A percentile compares a stretch with the other conserved stretches of the same genome.
phyloP scores from a whole-genome alignment of 352 stramenopile genomes.

The Phytophthora macrochlamydospora region DNA sequence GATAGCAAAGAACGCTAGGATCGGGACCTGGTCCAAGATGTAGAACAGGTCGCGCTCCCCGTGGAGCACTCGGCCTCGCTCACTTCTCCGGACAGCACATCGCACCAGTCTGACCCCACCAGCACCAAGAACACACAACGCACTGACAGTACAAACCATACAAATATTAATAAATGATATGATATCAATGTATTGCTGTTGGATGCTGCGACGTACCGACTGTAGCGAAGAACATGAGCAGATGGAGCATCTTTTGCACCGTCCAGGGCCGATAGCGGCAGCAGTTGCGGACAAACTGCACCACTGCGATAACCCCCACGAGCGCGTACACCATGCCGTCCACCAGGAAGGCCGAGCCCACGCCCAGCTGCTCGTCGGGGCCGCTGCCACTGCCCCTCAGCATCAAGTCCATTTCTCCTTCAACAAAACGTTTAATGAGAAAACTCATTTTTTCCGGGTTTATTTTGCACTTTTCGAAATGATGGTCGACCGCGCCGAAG shows the following conservation, averaged over 20 bases:
- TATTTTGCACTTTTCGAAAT: conserved; percentile 11
- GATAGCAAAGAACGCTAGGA: conserved; percentile 81
- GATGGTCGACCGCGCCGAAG: conserved; percentile 19
- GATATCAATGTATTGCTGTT: no score
- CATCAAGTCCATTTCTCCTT: conserved; percentile 14
- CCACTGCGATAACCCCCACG: conserved; percentile 54
- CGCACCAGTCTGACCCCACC: conserved; percentile 83
- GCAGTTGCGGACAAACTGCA: conserved; percentile 86
- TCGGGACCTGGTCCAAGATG: conserved; percentile 82
- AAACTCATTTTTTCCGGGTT: not conserved
- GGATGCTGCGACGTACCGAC: conserved; percentile 38
- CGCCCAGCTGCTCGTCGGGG: conserved; percentile 47
- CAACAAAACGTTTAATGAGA: conserved; percentile 13
- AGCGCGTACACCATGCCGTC: conserved; percentile 74
- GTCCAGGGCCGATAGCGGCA: conserved; percentile 85
- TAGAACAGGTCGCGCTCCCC: conserved; percentile 86
- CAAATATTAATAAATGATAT: no score
- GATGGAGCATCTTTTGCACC: conserved; percentile 88
- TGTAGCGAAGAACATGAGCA: conserved; percentile 84
- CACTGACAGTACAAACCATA: conserved; percentile 28
- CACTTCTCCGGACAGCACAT: conserved; percentile 74
- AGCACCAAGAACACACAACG: conserved; percentile 74
- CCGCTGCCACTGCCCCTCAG: conserved; percentile 5
- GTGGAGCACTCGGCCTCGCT: conserved; percentile 57
- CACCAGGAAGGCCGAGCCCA: conserved; percentile 68